Conservation (phyloP, 129 eudicot genomes). For the sunflower (Helianthus annuus) region DNA sequence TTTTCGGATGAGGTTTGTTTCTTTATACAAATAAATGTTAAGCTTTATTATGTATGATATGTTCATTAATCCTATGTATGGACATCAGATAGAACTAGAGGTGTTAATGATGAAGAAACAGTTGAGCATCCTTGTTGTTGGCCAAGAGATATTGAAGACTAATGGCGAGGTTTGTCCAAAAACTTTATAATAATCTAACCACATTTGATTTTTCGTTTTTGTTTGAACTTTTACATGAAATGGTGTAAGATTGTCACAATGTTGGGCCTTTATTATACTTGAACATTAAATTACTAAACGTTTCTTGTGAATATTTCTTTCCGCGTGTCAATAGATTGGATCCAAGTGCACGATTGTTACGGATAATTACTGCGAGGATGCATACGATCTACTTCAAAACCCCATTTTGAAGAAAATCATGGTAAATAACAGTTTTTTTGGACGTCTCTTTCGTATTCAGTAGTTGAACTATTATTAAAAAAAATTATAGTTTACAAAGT, state of each 20-base stretch:
- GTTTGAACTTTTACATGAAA: too few relatives aligned
- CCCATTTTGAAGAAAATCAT: constrained; percentile 66
- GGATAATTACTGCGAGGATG: constrained; percentile 82
- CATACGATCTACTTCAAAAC: constrained; percentile 76
- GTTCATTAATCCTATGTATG: constrained; percentile 4
- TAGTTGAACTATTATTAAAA: too few relatives aligned
- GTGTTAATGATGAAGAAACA: constrained; percentile 70
- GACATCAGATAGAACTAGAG: constrained; percentile 69
- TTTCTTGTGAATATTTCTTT: not conserved
- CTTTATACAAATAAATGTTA: not conserved
- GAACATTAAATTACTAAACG: not conserved
- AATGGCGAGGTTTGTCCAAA: constrained; percentile 52
- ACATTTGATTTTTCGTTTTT: too few relatives aligned
- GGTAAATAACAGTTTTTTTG: constrained; percentile 37
- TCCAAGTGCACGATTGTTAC: constrained; percentile 73
- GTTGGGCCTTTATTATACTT: not conserved
- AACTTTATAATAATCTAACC: not conserved
- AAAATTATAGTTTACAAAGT: too few relatives aligned
- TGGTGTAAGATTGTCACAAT: not conserved
- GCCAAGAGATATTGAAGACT: constrained; percentile 71
- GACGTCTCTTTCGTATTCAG: constrained; percentile 7
- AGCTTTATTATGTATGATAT: not conserved
- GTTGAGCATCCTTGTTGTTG: constrained; percentile 67
- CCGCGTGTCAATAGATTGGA: constrained; percentile 47
- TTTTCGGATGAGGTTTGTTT: constrained; percentile 68